phyloP scores from a whole-genome alignment of 768 basidiomycete genomes.

The Dacryopinax spathularia region DNA sequence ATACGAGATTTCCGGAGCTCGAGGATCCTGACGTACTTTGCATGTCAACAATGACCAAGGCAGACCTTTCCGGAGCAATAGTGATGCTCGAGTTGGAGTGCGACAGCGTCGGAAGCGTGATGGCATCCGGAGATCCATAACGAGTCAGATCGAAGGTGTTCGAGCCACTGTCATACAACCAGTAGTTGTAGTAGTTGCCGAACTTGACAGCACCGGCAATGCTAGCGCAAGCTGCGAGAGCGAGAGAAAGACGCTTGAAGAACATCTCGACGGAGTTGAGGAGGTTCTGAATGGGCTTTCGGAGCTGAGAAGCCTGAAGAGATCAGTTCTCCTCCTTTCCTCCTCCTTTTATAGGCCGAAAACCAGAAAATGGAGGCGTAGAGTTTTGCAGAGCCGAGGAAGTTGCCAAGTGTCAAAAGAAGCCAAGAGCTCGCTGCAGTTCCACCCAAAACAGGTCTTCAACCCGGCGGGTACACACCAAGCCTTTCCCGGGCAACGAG shows the following conservation, averaged over 20 bases:
- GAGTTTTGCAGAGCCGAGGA: too few species aligned
- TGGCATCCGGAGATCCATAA: neutral
- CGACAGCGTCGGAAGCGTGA: neutral
- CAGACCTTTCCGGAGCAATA: slow-evolving; percentile 22
- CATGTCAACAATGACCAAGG: neutral
- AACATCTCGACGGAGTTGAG: neutral
- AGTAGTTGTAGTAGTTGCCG: slow-evolving; percentile 3
- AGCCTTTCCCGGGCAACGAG: too few species aligned
- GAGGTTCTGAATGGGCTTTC: neutral
- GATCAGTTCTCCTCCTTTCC: too few species aligned
- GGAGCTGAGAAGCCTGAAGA: neutral
- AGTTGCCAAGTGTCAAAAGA: too few species aligned
- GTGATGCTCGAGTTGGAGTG: slow-evolving; percentile 22
- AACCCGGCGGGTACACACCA: too few species aligned
- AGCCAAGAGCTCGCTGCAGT: too few species aligned
- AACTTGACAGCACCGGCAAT: neutral
- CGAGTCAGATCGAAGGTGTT: neutral
- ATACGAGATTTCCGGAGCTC: slow-evolving; percentile 22
- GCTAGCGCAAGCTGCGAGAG: neutral
- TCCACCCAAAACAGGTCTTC: too few species aligned
- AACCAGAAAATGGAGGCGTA: too few species aligned
- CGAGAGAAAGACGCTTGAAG: neutral
- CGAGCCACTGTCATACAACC: neutral
- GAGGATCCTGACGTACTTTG: slow-evolving; percentile 3
- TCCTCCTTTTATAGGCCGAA: too few species aligned